These are phyloP conservation scores for Gautieria morchelliformis DNA, from an alignment of 768 basidiomycete species.

Conservation along the genomic window DNA sequence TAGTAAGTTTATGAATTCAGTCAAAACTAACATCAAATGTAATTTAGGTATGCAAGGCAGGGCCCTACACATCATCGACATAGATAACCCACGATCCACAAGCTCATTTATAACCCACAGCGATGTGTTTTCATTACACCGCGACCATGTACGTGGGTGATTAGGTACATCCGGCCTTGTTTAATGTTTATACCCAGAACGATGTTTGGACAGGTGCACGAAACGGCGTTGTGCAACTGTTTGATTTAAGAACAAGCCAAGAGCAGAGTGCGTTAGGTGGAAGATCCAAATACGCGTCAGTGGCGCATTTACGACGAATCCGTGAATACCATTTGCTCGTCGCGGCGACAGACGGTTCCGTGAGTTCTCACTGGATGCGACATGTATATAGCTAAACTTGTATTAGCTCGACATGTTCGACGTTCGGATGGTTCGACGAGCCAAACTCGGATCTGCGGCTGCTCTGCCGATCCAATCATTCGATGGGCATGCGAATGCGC, in stretches of 20 bases:
- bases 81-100: constrained; percentile 25
- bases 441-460: neutral
- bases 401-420: constrained; percentile 52
- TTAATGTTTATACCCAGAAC: constrained; percentile 24
- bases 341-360: constrained; percentile 52
- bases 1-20: neutral
- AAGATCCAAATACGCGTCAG: constrained; percentile 33
- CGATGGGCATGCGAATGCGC: constrained; percentile 50
- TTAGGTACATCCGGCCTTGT: neutral
- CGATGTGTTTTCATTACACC: constrained; percentile 55
- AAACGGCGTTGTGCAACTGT: constrained; percentile 48
- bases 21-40: constrained; percentile 5
- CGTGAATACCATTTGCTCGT: constrained; percentile 44
- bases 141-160: constrained; percentile 33
- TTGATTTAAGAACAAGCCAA: constrained; percentile 42
- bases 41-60: constrained; percentile 41
- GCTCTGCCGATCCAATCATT: constrained; percentile 36
- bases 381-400: neutral
- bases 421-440: constrained; percentile 40
- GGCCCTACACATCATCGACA: constrained; percentile 43
- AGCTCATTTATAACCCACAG: constrained; percentile 39
- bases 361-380: constrained; percentile 21
- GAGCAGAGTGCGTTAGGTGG: constrained; percentile 32
- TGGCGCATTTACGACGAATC: constrained; percentile 43
- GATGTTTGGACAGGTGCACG: constrained; percentile 48